Conservation (phyloP, 331 rosid genomes). For the Dryas integrifolia region DNA sequence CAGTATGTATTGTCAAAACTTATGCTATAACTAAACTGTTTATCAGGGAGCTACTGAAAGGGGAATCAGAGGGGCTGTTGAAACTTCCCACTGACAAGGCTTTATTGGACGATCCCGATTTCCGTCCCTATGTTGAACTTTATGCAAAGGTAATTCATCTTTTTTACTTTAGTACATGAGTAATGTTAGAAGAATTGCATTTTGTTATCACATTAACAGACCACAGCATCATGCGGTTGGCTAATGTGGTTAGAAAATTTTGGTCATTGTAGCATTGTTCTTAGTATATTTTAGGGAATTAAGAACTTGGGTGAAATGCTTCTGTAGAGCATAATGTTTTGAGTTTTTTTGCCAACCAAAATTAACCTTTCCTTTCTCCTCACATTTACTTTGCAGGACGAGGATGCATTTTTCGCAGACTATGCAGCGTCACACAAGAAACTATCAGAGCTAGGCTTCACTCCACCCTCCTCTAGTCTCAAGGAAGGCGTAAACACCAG, state of each 20-base stretch:
- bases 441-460: conserved; percentile 76
- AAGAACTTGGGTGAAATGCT: background rate
- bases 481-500: conserved; percentile 20
- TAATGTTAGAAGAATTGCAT: no score
- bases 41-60: conserved; percentile 59
- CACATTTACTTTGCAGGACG: conserved; percentile 44
- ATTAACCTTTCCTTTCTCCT: background rate
- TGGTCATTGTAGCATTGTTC: no score
- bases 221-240: no score
- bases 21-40: background rate
- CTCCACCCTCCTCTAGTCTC: conserved; percentile 15
- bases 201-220: no score
- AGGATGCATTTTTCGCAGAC: conserved; percentile 64
- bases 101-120: conserved; percentile 52
- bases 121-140: conserved; percentile 48
- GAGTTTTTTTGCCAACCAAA: background rate
- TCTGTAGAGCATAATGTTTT: background rate
- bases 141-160: conserved; percentile 56
- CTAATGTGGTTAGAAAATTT: no score
- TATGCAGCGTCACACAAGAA: conserved; percentile 82
- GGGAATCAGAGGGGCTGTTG: conserved; percentile 46
- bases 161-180: background rate
- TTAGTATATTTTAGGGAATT: background rate
- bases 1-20: background rate
- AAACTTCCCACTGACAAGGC: conserved; percentile 74